A percentile compares a stretch with the other conserved stretches of the same genome.
These are phyloP conservation scores for Saturnispora serradocipensis DNA, from an alignment of 805 yeast species.

Conservation along the genomic window DNA sequence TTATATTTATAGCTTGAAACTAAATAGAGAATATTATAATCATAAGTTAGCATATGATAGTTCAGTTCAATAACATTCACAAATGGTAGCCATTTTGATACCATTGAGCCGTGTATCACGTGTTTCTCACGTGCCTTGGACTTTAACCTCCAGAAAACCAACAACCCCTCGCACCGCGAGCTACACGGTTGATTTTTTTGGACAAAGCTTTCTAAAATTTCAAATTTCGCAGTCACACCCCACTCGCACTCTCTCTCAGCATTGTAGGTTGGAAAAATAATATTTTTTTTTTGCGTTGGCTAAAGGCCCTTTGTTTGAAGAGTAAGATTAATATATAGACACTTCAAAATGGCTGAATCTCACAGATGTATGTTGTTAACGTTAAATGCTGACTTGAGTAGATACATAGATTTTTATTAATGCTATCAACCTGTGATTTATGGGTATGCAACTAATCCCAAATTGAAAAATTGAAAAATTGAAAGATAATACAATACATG, in stretches of 20 bases:
- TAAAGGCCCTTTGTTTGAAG: slow-evolving; percentile 1
- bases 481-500: background rate
- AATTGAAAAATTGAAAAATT: background rate
- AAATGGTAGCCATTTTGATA: too few species aligned
- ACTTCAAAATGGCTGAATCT: slow-evolving; percentile 79
- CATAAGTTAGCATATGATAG: too few species aligned
- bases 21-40: too few species aligned
- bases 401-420: background rate
- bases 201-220: background rate
- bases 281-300: background rate
- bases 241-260: background rate
- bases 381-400: slow-evolving; percentile 20
- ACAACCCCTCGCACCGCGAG: slow-evolving; percentile 9
- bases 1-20: background rate
- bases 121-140: background rate
- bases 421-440: background rate
- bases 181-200: background rate
- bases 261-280: slow-evolving; percentile 1
- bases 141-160: background rate
- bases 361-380: slow-evolving; percentile 74
- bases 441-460: background rate
- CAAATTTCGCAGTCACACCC: slow-evolving; percentile 8
- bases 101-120: background rate
- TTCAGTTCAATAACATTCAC: too few species aligned
- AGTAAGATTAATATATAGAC: slow-evolving; percentile 13